phyloP scores from a whole-genome alignment of 257 asterid genomes.

The Linderniella brevidens region DNA sequence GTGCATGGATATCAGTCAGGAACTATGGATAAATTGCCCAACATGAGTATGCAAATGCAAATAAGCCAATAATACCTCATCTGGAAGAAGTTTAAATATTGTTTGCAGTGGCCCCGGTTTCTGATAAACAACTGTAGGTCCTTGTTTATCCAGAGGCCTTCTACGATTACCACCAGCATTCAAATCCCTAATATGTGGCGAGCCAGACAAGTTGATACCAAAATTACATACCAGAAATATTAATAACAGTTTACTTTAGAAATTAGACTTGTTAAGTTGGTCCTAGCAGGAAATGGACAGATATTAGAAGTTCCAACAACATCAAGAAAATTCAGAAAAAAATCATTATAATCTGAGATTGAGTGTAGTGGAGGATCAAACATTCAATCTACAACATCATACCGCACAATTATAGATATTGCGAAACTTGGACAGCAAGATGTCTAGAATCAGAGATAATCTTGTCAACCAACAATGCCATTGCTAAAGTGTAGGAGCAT shows the following conservation, averaged over 20 bases:
- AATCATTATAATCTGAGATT: no score
- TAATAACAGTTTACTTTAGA: neutral
- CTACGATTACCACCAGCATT: constrained; percentile 35
- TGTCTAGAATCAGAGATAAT: no score
- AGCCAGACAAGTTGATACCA: constrained; percentile 5
- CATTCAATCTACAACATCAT: no score
- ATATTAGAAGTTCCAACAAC: no score
- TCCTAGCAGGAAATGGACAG: no score
- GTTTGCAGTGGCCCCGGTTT: constrained; percentile 83
- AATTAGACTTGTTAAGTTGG: neutral
- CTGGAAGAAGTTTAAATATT: constrained; percentile 65
- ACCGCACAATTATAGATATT: no score
- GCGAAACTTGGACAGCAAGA: no score
- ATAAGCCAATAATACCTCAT: constrained; percentile 41
- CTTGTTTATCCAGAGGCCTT: constrained; percentile 35
- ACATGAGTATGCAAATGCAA: constrained; percentile 8
- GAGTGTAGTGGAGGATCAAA: no score
- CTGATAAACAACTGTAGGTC: constrained; percentile 50
- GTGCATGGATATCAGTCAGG: constrained; percentile 5
- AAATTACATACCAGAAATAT: neutral
- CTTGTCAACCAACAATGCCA: no score
- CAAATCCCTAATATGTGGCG: constrained; percentile 32
- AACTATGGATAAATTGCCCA: constrained; percentile 2
- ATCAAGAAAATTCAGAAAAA: no score
- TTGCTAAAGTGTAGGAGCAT: no score